Evolutionary conservation across 169 alveolate genomes (phyloP).

Genomic region (Theileria orientalis): DNA sequence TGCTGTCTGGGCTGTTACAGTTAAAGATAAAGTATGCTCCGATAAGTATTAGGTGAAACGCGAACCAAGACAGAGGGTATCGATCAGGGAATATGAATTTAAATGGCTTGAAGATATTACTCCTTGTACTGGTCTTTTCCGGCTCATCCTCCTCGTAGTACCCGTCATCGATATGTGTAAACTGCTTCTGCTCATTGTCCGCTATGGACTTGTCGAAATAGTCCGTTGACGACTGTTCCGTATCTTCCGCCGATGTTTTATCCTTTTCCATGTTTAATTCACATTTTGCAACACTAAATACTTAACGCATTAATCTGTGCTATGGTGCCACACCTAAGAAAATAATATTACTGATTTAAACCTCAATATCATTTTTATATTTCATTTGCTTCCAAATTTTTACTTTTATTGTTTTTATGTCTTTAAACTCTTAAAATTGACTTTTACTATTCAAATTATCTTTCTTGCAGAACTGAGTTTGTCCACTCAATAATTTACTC

Average conservation of each 20-base stretch:
- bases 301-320: not conserved
- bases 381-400: not conserved
- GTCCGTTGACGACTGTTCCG: conserved; percentile 5
- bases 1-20: conserved; percentile 18
- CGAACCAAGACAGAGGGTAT: conserved; percentile 46
- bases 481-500: too few species aligned
- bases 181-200: conserved; percentile 21
- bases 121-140: not conserved
- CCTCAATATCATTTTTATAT: not conserved
- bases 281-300: not conserved
- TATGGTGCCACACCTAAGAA: conserved; percentile 11
- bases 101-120: not conserved
- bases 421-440: too few species aligned
- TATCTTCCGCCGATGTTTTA: not conserved
- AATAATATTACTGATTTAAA: too few species aligned
- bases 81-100: conserved; percentile 46
- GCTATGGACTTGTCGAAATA: conserved; percentile 11
- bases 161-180: conserved; percentile 6
- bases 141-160: conserved; percentile 23
- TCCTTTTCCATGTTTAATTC: conserved; percentile 14
- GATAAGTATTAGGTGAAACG: conserved; percentile 29
- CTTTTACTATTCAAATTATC: too few species aligned
- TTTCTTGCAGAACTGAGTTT: too few species aligned
- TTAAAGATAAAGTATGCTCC: conserved; percentile 41
- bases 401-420: not conserved